These are phyloP conservation scores for Didymella keratinophila DNA, from an alignment of 2,329 filamentous ascomycete genomes.

Conservation along the genomic window DNA sequence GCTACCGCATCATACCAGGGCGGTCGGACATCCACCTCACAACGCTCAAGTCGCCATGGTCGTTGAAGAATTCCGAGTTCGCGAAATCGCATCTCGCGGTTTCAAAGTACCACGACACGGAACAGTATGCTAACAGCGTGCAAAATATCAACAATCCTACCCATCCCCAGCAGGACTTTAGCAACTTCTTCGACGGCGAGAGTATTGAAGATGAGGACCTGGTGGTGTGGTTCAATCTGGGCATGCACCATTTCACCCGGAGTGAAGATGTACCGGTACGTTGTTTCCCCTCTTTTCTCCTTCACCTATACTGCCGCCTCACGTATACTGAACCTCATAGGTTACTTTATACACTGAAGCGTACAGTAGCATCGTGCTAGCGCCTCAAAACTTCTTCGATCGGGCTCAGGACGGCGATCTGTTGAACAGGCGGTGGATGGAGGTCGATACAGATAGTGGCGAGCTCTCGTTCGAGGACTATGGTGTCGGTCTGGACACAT, in stretches of 20 bases:
- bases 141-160: conserved; percentile 49
- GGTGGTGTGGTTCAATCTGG: conserved; percentile 61
- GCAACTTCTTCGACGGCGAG: conserved; percentile 60
- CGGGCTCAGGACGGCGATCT: conserved; percentile 32
- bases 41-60: conserved; percentile 48
- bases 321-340: background rate
- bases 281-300: background rate
- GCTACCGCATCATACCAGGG: conserved; percentile 56
- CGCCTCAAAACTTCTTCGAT: conserved; percentile 35
- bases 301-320: background rate
- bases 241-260: conserved; percentile 52
- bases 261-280: conserved; percentile 18
- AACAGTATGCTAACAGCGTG: conserved; percentile 49
- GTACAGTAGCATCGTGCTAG: conserved; percentile 32
- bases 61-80: conserved; percentile 45
- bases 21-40: conserved; percentile 44
- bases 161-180: conserved; percentile 56
- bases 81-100: conserved; percentile 53
- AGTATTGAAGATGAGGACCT: conserved; percentile 51
- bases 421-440: conserved; percentile 31
- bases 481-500: conserved; percentile 27
- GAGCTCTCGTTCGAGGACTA: conserved; percentile 28
- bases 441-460: conserved; percentile 22
- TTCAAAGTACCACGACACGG: conserved; percentile 54
- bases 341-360: conserved; percentile 33